These are phyloP conservation scores for Cylindrodendrum hubeiense DNA, from an alignment of 2,329 filamentous ascomycete genomes.

Conservation along the genomic window DNA sequence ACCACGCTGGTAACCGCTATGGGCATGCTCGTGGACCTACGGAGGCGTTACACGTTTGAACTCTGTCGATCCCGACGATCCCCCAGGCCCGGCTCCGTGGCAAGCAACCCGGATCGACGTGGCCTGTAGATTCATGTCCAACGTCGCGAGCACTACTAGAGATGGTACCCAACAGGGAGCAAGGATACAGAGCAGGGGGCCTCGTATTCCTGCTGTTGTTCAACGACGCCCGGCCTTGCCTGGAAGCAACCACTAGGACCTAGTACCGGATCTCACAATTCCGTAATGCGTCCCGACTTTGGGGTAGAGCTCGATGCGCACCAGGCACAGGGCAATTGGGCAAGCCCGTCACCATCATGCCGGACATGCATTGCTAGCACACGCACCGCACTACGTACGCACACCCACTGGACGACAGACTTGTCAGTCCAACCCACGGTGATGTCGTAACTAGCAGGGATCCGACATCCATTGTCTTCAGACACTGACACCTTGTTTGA, in stretches of 20 bases:
- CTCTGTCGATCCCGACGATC: conserved; percentile 5
- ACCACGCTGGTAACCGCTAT: conserved; percentile 9
- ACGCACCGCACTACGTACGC: not conserved
- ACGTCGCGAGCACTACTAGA: not conserved
- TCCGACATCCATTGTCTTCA: not conserved
- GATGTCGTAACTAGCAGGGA: conserved; percentile 1
- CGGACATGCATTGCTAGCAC: conserved; percentile 16
- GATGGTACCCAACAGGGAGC: not conserved
- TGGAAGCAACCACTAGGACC: not conserved
- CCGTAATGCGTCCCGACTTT: not conserved
- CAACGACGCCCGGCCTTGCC: not conserved
- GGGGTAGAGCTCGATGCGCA: not conserved
- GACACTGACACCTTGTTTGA: not conserved
- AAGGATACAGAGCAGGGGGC: not conserved
- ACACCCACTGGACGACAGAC: not conserved
- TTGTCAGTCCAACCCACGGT: not conserved
- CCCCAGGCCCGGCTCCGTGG: conserved; percentile 1
- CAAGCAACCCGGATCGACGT: not conserved
- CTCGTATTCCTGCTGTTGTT: conserved; percentile 3
- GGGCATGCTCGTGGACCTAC: not conserved
- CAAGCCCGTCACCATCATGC: not conserved
- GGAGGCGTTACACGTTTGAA: conserved; percentile 13
- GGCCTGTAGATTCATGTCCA: not conserved
- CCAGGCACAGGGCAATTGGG: conserved; percentile 5
- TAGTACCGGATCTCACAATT: conserved; percentile 1